Evolutionary conservation across 2,329 filamentous ascomycete species (phyloP), one percentile per base, ranked within the genome.

Genomic region (Fusarium austroafricanum): DNA sequence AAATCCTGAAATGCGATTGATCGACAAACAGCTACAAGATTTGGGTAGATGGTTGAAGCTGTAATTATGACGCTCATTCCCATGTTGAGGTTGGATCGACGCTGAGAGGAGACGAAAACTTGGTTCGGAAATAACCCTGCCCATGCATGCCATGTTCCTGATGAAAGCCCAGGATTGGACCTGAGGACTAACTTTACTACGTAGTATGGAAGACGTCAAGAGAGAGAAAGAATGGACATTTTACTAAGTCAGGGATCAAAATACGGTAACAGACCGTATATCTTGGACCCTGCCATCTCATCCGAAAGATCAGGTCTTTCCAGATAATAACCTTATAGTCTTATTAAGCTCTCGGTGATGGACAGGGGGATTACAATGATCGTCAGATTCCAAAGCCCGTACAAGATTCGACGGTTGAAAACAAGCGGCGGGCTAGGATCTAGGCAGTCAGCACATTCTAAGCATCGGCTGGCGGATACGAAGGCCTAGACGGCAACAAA

Each of bases 51-150:
- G 37, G 14, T 26, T 44, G 51, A 39, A 51, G 49, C 47, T 58
- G 35, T 42, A 51, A 37, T 26, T 29, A 70, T 68, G 66, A 70
- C 66, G 66, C 59, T 51, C 56, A 55, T 54, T 47, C 40, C 65
- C 51, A 45, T 44, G 51, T 54, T 29, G 40, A 56, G 55, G 37
- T 66, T 35, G 56, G 66, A 68, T 68, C 61, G 66, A 63, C 66
- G 23, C 14, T 53, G 45, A 54, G 52, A 57, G 52, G 39, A 47
- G 66, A 67, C 52, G 45, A 70, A 68, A 68, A 68, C 66, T 63
- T 68, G 66, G 50, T 67, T 70, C 53, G 61, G 66, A 68, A 67
- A 70, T 67, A 68, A 47, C 65, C 65, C 44, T 68, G 52, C 61
- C 55, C 52, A 52, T 51, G 54, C 47, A 14, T 37, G 46, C 39